Evolutionary conservation across 208 protist genomes (phyloP), one percentile per base, ranked within the genome.

Genomic region (Acanthamoeba castellanii): DNA sequence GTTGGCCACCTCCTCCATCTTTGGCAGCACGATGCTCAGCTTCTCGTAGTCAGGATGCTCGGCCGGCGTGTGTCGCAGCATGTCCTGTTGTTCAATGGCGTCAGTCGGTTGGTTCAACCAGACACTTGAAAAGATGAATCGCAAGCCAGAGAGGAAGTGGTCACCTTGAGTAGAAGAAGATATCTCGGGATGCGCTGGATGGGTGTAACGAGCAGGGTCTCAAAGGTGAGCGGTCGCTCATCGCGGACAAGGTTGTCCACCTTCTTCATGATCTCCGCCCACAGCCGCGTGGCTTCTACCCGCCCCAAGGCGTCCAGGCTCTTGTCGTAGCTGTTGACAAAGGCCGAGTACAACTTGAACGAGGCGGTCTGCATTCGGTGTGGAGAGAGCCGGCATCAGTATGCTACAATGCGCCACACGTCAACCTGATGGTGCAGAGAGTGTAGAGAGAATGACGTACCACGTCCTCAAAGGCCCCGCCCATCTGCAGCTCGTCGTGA

Each of bases 291-390:
- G 6, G 6, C 42, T 32, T 64, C 27, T 0, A 87, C 22, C 6
- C 78, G 42, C 4, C 13, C 50, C 13, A 64, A 25, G 2, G 78
- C 78, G 11, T 87, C 78, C 50, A 32, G 9, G 47, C 78, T 87
- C 50, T 27, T 25, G 8, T 87, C 13, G 50, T 87, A 87, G 8
- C 13, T 87, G 20, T 87, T 87, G 4, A 87, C 78, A 37, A 64
- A 87, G 22, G 78, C 45, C n/a, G 78, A 87, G 78, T 87, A 87
- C 8, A 87, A 64, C 78, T 87, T 87, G 78, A 87, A 87, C 13
- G 78, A 87, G 22, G 45, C 78, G 2, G 50, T 87, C 78, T 87
- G 47, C 22, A 37, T 5, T 57, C 16, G 52, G 14, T 18, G 16
- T 57, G 52, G 52, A 57, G 16, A 57, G 52, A 20, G 9, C 52